Conservation (phyloP, 352 stramenopile species). For the Nothophytophthora sp. region DNA sequence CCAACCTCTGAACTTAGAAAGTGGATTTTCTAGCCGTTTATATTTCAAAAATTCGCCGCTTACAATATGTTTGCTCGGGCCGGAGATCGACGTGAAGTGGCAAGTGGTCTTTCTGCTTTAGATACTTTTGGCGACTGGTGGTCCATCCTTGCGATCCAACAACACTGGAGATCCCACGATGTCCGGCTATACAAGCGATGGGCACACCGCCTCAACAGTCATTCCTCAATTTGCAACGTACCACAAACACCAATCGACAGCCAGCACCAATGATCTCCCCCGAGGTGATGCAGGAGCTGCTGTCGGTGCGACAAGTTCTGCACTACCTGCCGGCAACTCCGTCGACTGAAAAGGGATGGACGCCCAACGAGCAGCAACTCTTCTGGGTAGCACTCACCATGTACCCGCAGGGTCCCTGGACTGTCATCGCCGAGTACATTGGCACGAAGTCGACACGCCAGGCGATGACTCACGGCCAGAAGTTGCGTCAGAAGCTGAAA, state of each 20-base stretch:
- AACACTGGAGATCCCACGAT: neutral
- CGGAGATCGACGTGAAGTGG: conserved; percentile 7
- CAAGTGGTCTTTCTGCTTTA: conserved; percentile 3
- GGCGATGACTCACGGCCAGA: conserved; percentile 44
- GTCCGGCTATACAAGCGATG: neutral
- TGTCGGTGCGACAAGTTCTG: conserved; percentile 12
- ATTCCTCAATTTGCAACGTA: conserved; percentile 5
- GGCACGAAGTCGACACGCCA: conserved; percentile 41
- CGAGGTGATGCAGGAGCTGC: conserved; percentile 16
- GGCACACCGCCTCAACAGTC: neutral
- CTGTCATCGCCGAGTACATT: conserved; percentile 36
- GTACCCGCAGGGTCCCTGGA: conserved; percentile 43
- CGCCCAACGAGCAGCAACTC: conserved; percentile 23
- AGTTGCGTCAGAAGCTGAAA: conserved; percentile 43
- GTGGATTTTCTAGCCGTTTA: too few relatives aligned
- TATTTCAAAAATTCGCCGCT: conserved; percentile 8
- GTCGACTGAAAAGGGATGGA: conserved; percentile 25
- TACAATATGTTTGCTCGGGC: conserved; percentile 1
- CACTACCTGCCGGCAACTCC: conserved; percentile 14
- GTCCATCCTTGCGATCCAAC: neutral
- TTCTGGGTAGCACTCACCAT: conserved; percentile 33
- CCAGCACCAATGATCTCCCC: conserved; percentile 14
- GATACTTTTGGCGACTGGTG: conserved; percentile 6
- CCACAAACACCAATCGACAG: neutral
- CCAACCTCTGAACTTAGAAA: too few relatives aligned